Evolutionary conservation across 495 filamentous ascomycete species (phyloP).

Genomic region (Acidomyces sp.): DNA sequence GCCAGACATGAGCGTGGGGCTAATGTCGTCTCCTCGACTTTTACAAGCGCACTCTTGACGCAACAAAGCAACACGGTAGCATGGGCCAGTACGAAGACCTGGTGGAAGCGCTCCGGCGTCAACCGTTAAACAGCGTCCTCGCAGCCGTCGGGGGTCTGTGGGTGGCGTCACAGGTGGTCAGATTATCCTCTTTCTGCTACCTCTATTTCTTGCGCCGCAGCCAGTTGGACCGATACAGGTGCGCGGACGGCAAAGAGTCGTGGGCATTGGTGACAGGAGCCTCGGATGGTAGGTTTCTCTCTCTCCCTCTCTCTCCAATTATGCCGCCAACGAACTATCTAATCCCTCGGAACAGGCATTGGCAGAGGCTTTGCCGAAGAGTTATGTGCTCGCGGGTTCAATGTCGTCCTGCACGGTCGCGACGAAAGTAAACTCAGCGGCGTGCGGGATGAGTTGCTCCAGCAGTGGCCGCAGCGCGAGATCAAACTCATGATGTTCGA

Average conservation of each 20-base stretch:
- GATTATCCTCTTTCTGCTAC: conserved; percentile 1
- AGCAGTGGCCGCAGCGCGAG: conserved; percentile 25
- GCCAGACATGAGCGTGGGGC: no score
- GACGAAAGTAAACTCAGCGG: conserved; percentile 34
- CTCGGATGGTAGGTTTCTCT: no score
- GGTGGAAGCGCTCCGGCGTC: no score
- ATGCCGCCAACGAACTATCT: no score
- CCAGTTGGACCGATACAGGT: conserved; percentile 3
- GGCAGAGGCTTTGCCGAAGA: conserved; percentile 30
- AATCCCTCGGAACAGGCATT: no score
- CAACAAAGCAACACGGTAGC: no score
- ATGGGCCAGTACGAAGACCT: no score
- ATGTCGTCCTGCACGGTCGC: conserved; percentile 44
- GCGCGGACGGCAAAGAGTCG: conserved; percentile 1
- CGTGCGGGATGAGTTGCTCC: conserved; percentile 24
- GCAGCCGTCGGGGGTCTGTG: neutral
- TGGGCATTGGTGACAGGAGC: conserved; percentile 51
- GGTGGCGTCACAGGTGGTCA: conserved; percentile 1
- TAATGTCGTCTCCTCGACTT: no score
- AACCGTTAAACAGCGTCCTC: neutral
- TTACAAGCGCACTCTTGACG: no score
- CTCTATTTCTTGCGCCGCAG: conserved; percentile 2
- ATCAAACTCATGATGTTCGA: conserved; percentile 26
- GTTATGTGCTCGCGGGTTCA: conserved; percentile 35
- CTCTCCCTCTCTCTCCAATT: no score